Evolutionary conservation across 768 basidiomycete genomes (phyloP).

Genomic region (Rhodotorula graminis): DNA sequence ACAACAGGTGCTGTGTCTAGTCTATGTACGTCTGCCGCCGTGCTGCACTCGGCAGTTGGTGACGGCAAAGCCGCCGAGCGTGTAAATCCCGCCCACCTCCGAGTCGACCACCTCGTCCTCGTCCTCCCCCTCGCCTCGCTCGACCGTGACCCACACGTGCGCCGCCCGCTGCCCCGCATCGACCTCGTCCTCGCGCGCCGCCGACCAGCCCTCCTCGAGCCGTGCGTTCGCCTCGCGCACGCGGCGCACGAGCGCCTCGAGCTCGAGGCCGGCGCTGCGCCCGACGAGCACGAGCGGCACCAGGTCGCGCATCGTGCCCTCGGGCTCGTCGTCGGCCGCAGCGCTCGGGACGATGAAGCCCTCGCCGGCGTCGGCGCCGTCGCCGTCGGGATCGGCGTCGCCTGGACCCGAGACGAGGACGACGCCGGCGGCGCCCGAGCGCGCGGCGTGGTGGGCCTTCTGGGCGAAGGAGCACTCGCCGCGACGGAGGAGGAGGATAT

Average conservation of each 20-base stretch:
- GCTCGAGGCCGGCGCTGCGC: conserved; percentile 18
- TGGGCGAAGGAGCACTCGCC: conserved; percentile 84
- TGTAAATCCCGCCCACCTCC: conserved; percentile 2
- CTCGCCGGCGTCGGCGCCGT: conserved; percentile 43
- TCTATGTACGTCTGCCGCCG: neutral
- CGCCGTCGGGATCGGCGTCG: conserved; percentile 49
- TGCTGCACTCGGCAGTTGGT: conserved; percentile 11
- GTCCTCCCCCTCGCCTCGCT: neutral
- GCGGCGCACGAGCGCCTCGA: conserved; percentile 14
- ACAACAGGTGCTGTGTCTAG: neutral
- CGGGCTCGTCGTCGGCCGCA: conserved; percentile 25
- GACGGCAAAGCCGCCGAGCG: conserved; percentile 1
- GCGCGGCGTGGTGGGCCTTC: conserved; percentile 66
- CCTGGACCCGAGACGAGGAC: conserved; percentile 63
- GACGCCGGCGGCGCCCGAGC: conserved; percentile 70
- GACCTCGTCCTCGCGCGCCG: neutral
- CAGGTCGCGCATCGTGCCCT: conserved; percentile 17
- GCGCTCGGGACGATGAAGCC: conserved; percentile 35
- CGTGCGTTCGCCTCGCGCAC: neutral
- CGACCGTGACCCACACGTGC: neutral
- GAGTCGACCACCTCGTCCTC: neutral
- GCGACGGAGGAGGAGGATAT: conserved; percentile 59
- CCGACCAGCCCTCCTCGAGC: neutral
- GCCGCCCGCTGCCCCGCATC: neutral
- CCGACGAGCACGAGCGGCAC: conserved; percentile 38